Conservation (phyloP, 805 yeast genomes). For the Ogataea paraovalis region DNA sequence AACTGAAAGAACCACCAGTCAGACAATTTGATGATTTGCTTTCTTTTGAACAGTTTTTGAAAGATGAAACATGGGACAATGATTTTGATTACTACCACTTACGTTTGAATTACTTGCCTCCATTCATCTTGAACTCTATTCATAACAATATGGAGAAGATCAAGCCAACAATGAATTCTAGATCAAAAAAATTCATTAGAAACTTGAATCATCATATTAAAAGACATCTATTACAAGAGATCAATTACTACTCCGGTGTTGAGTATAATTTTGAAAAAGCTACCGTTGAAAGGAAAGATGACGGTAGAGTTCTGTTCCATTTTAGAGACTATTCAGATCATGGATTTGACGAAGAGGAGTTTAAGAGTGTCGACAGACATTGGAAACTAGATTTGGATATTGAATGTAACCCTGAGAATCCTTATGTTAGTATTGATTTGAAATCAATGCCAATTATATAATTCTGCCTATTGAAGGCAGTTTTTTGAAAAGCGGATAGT, state of each 20-base stretch:
- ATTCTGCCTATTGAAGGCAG: neutral
- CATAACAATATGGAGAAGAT: constrained; percentile 66
- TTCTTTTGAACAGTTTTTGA: constrained; percentile 55
- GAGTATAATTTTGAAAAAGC: constrained; percentile 35
- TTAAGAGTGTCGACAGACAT: constrained; percentile 39
- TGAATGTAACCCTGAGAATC: constrained; percentile 60
- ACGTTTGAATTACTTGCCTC: constrained; percentile 19
- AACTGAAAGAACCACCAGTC: constrained; percentile 21
- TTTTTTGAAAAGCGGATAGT: neutral
- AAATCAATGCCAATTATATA: constrained; percentile 43
- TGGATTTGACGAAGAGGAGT: constrained; percentile 39
- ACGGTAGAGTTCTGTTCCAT: constrained; percentile 53
- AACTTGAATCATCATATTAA: constrained; percentile 69
- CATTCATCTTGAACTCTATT: constrained; percentile 62
- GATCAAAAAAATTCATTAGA: constrained; percentile 63
- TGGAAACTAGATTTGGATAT: constrained; percentile 62
- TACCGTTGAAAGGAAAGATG: constrained; percentile 42
- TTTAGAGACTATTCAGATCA: constrained; percentile 54
- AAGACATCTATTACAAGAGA: constrained; percentile 60
- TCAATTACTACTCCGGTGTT: constrained; percentile 53
- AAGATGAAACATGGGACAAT: constrained; percentile 45
- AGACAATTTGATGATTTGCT: constrained; percentile 52
- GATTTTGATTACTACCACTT: constrained; percentile 23
- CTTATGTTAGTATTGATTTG: constrained; percentile 62
- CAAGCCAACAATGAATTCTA: constrained; percentile 64